Base-by-base conservation (phyloP, 1,284 basidiomycete species). In the Sanguinoderma infundibulare region DNA sequence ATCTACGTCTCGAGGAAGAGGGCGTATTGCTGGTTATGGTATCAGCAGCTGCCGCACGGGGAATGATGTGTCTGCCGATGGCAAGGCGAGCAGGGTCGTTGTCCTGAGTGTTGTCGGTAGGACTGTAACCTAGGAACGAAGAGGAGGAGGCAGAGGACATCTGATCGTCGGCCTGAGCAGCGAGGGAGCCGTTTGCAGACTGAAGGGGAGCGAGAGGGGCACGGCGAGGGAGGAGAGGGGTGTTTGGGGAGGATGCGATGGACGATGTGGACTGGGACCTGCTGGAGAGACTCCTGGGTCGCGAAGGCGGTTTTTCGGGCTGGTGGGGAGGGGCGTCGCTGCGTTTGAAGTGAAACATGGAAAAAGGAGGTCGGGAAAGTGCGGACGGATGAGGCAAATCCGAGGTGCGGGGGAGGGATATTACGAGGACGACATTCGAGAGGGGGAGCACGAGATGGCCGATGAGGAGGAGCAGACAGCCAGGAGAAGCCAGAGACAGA, bases 161-260 rank as follows among this genome's bases (percentile, higher is more conserved):
- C 61, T 70, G 70, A 70, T 73, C 66, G 71, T 72, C 71, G n/a
- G n/a, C n/a, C n/a, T n/a, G n/a, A 61, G 61, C 49, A 47, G 57
- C 44, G 53, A 62, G 53, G 15, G 60, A 57, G 49, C 42, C 55
- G 68, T 64, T 64, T 24, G 71, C 59, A 20, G 67, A 59, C 63
- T 73, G 73, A 46, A 75, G 66, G 14, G 71, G 69, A 3, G 72
- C 70, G 26, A 75, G 68, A 30, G 73, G 73, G 28, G 72, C 62
- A 53, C 74, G 67, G 50, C 68, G 71, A 14, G 63, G 53, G 52
- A 64, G 59, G 46, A 60, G 57, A 22, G 61, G 50, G 52, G 52
- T 35, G 57, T 56, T 52, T 39, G 53, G 49, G 24, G 55, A 38
- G 58, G 65, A 59, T 28, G 60, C 34, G 26, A 53, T 44, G 44